Conservation (phyloP, 2,329 filamentous ascomycete species). For the Aspergillus flavus region DNA sequence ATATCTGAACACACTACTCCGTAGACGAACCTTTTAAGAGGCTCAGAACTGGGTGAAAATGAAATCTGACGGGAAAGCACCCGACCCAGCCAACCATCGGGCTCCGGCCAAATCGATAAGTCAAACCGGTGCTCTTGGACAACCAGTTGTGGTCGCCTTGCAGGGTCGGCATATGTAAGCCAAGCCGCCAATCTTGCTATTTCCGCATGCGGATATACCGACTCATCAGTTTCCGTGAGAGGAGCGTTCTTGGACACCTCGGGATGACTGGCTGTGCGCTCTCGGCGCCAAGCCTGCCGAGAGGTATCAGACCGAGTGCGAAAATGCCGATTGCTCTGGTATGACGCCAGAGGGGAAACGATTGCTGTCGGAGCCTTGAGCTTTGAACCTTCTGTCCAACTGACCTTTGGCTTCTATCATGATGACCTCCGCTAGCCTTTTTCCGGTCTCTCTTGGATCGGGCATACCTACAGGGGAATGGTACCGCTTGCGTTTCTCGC, state of each 20-base stretch:
- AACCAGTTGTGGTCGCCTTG: not conserved
- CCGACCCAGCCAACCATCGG: not conserved
- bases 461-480: not conserved
- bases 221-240: not conserved
- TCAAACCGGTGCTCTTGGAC: not conserved
- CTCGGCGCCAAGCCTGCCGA: constrained; percentile 8
- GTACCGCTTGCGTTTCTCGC: not conserved
- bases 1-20: not conserved
- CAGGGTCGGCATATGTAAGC: constrained; percentile 1
- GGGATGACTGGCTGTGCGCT: not conserved
- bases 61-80: not conserved
- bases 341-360: not conserved
- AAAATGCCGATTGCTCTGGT: not conserved
- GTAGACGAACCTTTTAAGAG: not conserved
- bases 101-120: not conserved
- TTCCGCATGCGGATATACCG: not conserved
- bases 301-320: not conserved
- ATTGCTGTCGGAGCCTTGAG: not conserved
- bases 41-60: not conserved
- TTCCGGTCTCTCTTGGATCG: not conserved
- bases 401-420: not conserved
- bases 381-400: not conserved
- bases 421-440: not conserved
- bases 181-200: not conserved
- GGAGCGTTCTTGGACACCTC: not conserved